These are phyloP conservation scores for Trichoderma asperellum DNA, from an alignment of 2,329 filamentous ascomycete genomes.

Conservation along the genomic window DNA sequence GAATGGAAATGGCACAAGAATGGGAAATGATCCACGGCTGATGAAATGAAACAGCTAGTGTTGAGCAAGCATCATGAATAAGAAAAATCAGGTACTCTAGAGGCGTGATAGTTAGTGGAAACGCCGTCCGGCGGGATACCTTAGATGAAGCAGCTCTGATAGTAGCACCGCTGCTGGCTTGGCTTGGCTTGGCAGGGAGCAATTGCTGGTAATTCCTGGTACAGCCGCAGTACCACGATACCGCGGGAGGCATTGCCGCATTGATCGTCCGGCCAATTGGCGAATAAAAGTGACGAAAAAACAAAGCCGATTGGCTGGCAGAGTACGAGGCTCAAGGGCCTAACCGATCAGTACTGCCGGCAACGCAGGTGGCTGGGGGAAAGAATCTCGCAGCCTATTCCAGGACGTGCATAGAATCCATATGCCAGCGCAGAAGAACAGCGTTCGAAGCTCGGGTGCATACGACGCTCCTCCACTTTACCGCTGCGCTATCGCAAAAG, in stretches of 20 bases:
- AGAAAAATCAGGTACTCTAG: neutral
- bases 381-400: neutral
- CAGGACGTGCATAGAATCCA: neutral
- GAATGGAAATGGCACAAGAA: neutral
- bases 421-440: neutral
- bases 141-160: conserved; percentile 7
- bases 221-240: neutral
- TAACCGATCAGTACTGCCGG: neutral
- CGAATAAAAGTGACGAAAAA: neutral
- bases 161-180: neutral
- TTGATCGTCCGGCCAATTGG: conserved; percentile 10
- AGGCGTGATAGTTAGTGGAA: neutral
- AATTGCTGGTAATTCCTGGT: neutral
- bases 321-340: neutral
- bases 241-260: conserved; percentile 23
- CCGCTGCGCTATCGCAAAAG: conserved; percentile 1
- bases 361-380: neutral
- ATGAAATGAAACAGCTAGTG: neutral
- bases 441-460: neutral
- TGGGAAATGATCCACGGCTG: neutral
- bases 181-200: neutral
- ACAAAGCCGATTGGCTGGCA: neutral
- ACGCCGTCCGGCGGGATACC: neutral
- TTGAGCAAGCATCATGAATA: conserved; percentile 18
- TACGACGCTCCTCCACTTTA: conserved; percentile 10